Conservation (phyloP, 139 green algal species). For the Raphidocelis subcapitata region DNA sequence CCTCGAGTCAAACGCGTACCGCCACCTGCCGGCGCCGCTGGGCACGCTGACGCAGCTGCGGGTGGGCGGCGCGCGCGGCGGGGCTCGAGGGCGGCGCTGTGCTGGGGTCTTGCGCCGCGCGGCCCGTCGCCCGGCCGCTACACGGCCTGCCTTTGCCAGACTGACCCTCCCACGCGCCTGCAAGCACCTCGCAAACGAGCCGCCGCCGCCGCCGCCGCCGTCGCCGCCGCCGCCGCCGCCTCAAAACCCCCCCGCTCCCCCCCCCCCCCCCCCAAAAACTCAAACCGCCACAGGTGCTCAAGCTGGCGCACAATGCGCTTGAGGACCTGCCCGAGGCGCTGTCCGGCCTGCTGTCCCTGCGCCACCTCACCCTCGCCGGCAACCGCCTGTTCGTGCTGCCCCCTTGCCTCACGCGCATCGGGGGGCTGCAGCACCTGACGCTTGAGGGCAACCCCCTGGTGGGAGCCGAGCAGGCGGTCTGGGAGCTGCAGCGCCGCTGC, state of each 20-base stretch:
- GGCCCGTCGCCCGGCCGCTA: background rate
- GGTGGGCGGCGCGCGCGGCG: no score
- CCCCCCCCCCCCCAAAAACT: background rate
- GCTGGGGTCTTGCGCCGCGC: background rate
- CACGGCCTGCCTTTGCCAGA: no score
- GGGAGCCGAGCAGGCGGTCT: conserved; percentile 4
- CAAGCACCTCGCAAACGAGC: no score
- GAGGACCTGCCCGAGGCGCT: conserved; percentile 25
- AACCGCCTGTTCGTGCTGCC: conserved; percentile 29
- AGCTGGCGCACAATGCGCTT: conserved; percentile 25
- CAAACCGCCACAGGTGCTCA: background rate
- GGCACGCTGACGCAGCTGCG: conserved; percentile 27
- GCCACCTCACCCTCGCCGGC: conserved; percentile 10
- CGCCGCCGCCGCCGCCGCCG: no score
- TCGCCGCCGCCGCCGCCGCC: no score
- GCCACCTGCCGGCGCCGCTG: conserved; percentile 23
- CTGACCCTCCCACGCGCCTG: no score
- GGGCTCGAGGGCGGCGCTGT: background rate
- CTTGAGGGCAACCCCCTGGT: conserved; percentile 26
- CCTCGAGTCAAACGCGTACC: conserved; percentile 28
- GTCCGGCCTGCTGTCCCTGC: conserved; percentile 9
- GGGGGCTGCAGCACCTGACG: conserved; percentile 1
- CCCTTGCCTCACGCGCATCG: conserved; percentile 13
- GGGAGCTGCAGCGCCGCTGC: conserved; percentile 23
- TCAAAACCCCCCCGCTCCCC: background rate